phyloP scores from a whole-genome alignment of 2,329 filamentous ascomycete genomes.

The Aspergillus sclerotialis region DNA sequence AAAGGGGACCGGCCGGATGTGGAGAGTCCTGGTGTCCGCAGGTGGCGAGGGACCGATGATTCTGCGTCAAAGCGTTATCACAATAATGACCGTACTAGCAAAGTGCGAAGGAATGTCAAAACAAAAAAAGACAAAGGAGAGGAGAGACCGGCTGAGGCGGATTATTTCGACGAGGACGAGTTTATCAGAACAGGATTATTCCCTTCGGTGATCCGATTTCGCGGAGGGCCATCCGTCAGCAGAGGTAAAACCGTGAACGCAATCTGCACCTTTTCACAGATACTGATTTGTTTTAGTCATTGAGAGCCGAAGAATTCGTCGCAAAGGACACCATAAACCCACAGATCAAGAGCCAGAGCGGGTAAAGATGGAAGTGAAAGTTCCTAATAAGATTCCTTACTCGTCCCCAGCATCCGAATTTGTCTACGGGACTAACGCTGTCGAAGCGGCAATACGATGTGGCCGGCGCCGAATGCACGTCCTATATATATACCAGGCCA shows the following conservation, averaged over 20 bases:
- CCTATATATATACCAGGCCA: slow-evolving; percentile 66
- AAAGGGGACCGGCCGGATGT: too few relatives aligned
- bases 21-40: slow-evolving; percentile 59
- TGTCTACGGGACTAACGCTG: slow-evolving; percentile 75
- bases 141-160: not conserved
- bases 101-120: slow-evolving; percentile 1
- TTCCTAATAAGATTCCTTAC: slow-evolving; percentile 51
- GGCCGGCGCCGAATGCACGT: slow-evolving; percentile 69
- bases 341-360: slow-evolving; percentile 23
- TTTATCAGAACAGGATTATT: slow-evolving; percentile 21
- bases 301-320: not conserved
- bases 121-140: not conserved
- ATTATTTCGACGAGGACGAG: slow-evolving; percentile 21
- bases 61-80: not conserved
- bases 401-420: slow-evolving; percentile 87
- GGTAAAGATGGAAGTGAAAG: slow-evolving; percentile 26
- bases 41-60: slow-evolving; percentile 20
- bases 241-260: too few relatives aligned
- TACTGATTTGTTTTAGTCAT: not conserved
- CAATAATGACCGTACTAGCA: too few relatives aligned
- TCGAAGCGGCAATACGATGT: slow-evolving; percentile 68
- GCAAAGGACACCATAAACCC: slow-evolving; percentile 9
- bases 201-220: slow-evolving; percentile 15
- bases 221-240: too few relatives aligned
- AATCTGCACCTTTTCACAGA: slow-evolving; percentile 7